Evolutionary conservation across 352 stramenopile species (phyloP), one percentile per base, ranked within the genome.

Genomic region (Phytopythium cucurbitacearum): DNA sequence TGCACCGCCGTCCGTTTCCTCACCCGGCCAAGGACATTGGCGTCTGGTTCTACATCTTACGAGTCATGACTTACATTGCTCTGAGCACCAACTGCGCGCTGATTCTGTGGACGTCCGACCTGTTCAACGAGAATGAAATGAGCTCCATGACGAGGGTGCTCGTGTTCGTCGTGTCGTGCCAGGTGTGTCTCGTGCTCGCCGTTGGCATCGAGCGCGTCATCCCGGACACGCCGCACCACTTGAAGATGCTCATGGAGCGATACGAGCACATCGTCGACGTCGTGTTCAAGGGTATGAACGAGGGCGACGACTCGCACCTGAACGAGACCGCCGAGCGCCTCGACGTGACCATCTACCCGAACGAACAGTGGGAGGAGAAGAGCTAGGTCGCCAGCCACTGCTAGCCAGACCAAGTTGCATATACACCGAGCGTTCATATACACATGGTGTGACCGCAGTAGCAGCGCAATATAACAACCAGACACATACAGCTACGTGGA

Each of bases 41-140:
- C 45, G 91, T 94, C 37, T 98, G 94, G 94, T 90, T 87, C 55
- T 86, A 89, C 57, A 88, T 91, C 55, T 53, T 94, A 39, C 73
- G 81, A 12, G 77, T 88, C 51, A 91, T 94, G 75, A 86, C 81
- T 46, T 89, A 88, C 57, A 80, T 89, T 16, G 65, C 84, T 6
- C 59, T 94, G 15, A 77, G 62, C n/a, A 94, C 84, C 34, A 94
- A 94, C 62, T 70, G 76, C 2, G 80, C 80, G 10, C 59, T 94
- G 33, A 86, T 94, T 33, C 51, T 94, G 32, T 94, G 81, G 73
- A 91, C 84, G n/a, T 88, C 82, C n/a, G 51, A 84, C 34, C 68
- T 89, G 46, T 87, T 89, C 46, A 48, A 79, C 33, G 60, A 76
- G 13, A 39, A 12, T 10, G 43, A 59, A 51, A 60, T 72, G 61